Percentiles rank a stretch among this genome's conserved stretches.
Conservation (phyloP, 129 eudicot genomes). For the Escallonia herrerae region DNA sequence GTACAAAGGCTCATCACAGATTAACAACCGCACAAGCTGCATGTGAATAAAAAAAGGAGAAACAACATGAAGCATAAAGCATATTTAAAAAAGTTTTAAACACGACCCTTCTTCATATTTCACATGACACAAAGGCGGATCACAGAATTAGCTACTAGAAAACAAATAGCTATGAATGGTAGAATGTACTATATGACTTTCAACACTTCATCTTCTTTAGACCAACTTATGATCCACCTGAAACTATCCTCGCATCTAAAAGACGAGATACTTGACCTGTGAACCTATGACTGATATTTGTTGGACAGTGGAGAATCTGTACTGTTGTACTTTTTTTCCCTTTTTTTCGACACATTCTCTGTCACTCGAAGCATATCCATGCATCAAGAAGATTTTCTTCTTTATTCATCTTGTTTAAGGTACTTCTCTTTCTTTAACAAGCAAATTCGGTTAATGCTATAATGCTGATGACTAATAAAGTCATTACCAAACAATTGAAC, state of each 20-base stretch:
- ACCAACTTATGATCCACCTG: too few relatives aligned
- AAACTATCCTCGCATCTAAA: neutral
- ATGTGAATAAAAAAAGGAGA: too few relatives aligned
- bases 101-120: too few relatives aligned
- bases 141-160: too few relatives aligned
- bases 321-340: neutral
- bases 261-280: neutral
- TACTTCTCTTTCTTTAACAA: neutral
- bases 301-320: neutral
- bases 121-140: too few relatives aligned
- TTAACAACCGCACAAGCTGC: too few relatives aligned
- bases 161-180: too few relatives aligned
- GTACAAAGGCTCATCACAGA: too few relatives aligned
- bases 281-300: neutral
- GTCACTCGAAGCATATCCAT: neutral
- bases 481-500: neutral
- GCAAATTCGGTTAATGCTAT: neutral
- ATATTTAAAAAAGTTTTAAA: too few relatives aligned
- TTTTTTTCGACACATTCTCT: neutral
- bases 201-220: too few relatives aligned
- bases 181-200: too few relatives aligned
- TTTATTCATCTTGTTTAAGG: neutral
- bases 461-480: neutral
- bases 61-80: too few relatives aligned
- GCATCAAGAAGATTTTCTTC: neutral